These are phyloP conservation scores for Phytophthora pisi DNA, from an alignment of 352 stramenopile genomes.

Conservation along the genomic window DNA sequence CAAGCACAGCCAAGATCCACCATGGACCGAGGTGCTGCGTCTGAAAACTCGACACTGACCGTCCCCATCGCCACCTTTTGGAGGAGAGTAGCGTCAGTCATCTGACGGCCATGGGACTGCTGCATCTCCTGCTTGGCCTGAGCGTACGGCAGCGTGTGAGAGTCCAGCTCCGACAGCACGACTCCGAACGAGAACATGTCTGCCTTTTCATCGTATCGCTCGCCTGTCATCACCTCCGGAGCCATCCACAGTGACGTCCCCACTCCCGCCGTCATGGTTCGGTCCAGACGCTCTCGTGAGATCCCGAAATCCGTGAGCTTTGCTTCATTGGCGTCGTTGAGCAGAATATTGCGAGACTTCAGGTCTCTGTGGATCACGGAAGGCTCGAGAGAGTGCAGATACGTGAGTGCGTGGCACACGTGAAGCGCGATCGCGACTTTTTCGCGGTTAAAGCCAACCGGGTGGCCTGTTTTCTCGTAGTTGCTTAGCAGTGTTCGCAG, in stretches of 20 bases:
- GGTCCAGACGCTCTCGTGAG: constrained; percentile 5
- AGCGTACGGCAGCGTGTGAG: constrained; percentile 37
- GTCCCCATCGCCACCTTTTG: constrained; percentile 4
- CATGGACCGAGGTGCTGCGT: neutral
- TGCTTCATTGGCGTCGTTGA: constrained; percentile 29
- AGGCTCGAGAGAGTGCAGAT: constrained; percentile 42
- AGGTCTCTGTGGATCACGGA: constrained; percentile 47
- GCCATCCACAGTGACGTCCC: constrained; percentile 20
- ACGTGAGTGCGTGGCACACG: constrained; percentile 40
- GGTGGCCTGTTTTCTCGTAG: constrained; percentile 8
- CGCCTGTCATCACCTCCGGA: constrained; percentile 12
- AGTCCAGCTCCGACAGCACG: constrained; percentile 57
- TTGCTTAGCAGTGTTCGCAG: constrained; percentile 3
- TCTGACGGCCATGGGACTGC: constrained; percentile 3
- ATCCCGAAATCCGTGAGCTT: constrained; percentile 42
- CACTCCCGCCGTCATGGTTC: constrained; percentile 8
- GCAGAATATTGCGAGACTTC: constrained; percentile 43
- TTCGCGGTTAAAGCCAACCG: constrained; percentile 4
- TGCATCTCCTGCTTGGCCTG: constrained; percentile 5
- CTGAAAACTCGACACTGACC: constrained; percentile 2
- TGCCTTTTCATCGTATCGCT: constrained; percentile 37
- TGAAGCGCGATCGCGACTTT: constrained; percentile 34
- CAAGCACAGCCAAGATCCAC: neutral
- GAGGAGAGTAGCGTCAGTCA: constrained; percentile 1
- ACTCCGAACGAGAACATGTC: constrained; percentile 66